Base-by-base conservation (phyloP, 2,329 filamentous ascomycete genomes). In the Aureobasidium sp. region DNA sequence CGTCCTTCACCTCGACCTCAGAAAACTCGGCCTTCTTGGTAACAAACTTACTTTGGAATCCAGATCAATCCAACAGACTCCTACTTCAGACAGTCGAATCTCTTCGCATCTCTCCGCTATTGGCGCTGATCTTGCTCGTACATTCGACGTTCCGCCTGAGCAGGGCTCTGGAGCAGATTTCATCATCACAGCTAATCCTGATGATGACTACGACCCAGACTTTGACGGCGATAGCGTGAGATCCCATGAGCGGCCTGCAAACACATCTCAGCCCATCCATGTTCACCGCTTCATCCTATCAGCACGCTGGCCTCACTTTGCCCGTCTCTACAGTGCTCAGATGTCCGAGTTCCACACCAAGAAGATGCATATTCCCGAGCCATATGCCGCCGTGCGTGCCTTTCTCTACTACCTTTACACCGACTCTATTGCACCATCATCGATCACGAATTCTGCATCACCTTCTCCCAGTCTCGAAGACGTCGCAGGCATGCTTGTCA, bases 271-370 rank as follows among this genome's bases (percentile, higher is more conserved):
- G 24, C 89, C 90, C 0, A 97, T 98, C 49, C 86, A 97, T 65
- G 91, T 97, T 3, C 93, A 98, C 69, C 89, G 88, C 57, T 84
- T 98, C 53, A 96, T 98, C 50, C 78, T 98, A 7, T 88, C 94
- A 67, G 86, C 93, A 17, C 86, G 93, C 48, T 98, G 93, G 93
- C 90, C 93, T 24, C 93, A 98, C 69, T 98, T 98, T 71, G 84
- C 86, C 35, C 85, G 93, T 14, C 75, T 98, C 2, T 97, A 95
- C 74, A 85, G 86, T 48, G 84, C 91, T 4, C 90, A 96, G 65
- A 98, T 98, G 93, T 84, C 87, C 11, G 93, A 98, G 67, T 98
- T 94, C 63, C 93, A 98, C 66, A 93, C 89, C 14, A 93, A 93
- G 64, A 90, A 88, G 69, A 93, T 98, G 86, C 91, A 98, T 70